Base-by-base conservation (phyloP, 305 asterid genomes). In the Plantago coronopus region DNA sequence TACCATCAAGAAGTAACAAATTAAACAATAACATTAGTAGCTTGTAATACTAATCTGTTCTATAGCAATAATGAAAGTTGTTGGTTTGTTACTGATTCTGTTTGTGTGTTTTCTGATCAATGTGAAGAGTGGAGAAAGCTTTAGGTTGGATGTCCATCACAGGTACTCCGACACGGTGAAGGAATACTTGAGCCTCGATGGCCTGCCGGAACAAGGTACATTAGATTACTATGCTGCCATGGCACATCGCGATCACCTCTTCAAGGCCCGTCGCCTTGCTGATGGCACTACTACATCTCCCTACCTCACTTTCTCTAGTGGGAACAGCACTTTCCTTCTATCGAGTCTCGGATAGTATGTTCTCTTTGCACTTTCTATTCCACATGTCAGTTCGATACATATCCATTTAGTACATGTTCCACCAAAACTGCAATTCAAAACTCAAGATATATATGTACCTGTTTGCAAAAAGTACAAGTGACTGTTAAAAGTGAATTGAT, bases 221-320 rank as follows among this genome's bases (percentile, higher is more conserved):
- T 66, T 74, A 27, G 95, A 86, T 56, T 91, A 88, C 76, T 88
- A 75, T 74, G 65, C 90, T 57, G 89, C 93, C 75, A 78, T 87
- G 96, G 94, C 87, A 21, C 85, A 82, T 73, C 94, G 95, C 20
- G 98, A 91, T 69, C 87, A 70, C 47, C 64, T 80, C 70, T 65
- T 72, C 62, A 81, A 79, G 62, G 83, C 86, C 31, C 95, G 93
- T 54, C 84, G 76, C 69, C 96, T 91, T 12, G 57, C 57, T 17
- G 57, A 34, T 23, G 57, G 57, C 3, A 21, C 17, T n/a, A 57
- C 65, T 21, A 69, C 78, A 69, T 11, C 78, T 49, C 25, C 83
- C 19, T 61, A 66, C 20, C 74, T 84, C 72, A 70, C 80, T 56
- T 91, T 91, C 74, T 20, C 59, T 2, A 83, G 68, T 31, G 69